A percentile compares a stretch with the other conserved stretches of the same genome.
Evolutionary conservation across 129 eudicot genomes (phyloP).

Genomic region (Chrysanthemum makinoi): DNA sequence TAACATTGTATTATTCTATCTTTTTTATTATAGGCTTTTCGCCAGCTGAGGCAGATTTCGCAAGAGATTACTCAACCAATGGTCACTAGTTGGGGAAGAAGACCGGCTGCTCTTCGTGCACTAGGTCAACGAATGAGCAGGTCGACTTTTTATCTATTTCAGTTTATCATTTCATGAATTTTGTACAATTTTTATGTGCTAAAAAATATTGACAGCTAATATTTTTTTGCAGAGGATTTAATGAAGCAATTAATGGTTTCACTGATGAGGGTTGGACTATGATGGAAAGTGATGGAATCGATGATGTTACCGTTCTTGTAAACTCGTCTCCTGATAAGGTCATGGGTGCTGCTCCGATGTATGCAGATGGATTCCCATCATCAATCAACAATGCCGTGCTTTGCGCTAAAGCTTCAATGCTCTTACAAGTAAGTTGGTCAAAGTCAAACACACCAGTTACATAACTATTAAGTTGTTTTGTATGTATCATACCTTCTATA

Average conservation of each 20-base stretch:
- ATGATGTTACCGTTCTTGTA: constrained; percentile 75
- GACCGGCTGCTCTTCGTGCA: constrained; percentile 89
- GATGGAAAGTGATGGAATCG: constrained; percentile 83
- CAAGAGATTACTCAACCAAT: constrained; percentile 80
- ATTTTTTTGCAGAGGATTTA: constrained; percentile 65
- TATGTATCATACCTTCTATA: neutral
- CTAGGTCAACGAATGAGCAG: constrained; percentile 88
- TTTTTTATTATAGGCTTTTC: constrained; percentile 63
- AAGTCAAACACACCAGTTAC: constrained; percentile 18
- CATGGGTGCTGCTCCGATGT: constrained; percentile 55
- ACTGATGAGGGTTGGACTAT: constrained; percentile 90
- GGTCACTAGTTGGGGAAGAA: constrained; percentile 82
- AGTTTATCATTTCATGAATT: neutral
- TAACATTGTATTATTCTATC: neutral
- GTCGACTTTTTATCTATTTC: constrained; percentile 24
- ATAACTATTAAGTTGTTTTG: neutral
- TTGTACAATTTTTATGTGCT: neutral
- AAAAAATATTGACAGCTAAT: neutral
- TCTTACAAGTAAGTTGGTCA: constrained; percentile 64
- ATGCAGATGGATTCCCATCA: constrained; percentile 73
- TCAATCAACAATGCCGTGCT: constrained; percentile 68
- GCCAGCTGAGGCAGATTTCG: constrained; percentile 79
- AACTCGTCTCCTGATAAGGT: constrained; percentile 75
- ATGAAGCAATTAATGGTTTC: constrained; percentile 90
- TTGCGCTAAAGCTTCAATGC: constrained; percentile 95